These are phyloP conservation scores for Phytopythium oedochilum DNA, from an alignment of 352 stramenopile species.

Conservation along the genomic window DNA sequence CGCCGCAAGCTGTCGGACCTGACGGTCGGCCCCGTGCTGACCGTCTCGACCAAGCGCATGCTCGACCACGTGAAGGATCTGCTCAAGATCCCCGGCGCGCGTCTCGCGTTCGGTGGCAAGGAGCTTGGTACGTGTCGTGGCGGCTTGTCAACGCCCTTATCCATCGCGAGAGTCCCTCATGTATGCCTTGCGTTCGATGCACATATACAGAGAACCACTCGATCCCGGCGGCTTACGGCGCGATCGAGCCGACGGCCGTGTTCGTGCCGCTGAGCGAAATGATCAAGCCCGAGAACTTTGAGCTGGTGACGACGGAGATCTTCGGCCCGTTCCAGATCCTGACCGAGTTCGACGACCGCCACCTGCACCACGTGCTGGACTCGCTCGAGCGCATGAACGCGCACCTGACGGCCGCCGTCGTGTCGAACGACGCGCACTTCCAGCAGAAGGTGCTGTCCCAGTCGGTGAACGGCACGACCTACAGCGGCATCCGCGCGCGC, in stretches of 20 bases:
- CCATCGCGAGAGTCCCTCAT: too few relatives aligned
- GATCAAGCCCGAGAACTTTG: conserved; percentile 93
- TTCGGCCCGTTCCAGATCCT: conserved; percentile 99
- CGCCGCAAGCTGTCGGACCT: conserved; percentile 92
- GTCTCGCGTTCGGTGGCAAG: conserved; percentile 95
- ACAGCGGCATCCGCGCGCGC: conserved; percentile 93
- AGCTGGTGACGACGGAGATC: conserved; percentile 94
- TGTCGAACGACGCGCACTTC: conserved; percentile 96
- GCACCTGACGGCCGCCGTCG: conserved; percentile 97
- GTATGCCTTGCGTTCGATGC: too few relatives aligned
- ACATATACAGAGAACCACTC: conserved; percentile 83
- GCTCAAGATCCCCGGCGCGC: conserved; percentile 91
- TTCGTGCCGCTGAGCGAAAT: conserved; percentile 96
- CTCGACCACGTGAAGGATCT: conserved; percentile 91
- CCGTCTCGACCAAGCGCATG: conserved; percentile 95
- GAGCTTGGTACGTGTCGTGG: conserved; percentile 41
- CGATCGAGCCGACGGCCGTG: conserved; percentile 96
- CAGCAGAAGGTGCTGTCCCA: conserved; percentile 91
- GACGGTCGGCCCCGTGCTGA: conserved; percentile 96
- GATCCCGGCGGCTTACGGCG: conserved; percentile 95
- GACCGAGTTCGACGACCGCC: conserved; percentile 91
- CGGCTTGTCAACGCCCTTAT: too few relatives aligned
- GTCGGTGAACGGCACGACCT: conserved; percentile 99
- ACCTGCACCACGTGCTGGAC: conserved; percentile 89
- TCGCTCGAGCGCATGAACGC: conserved; percentile 95